Evolutionary conservation across 495 filamentous ascomycete species (phyloP).

Genomic region (Hypomontagnella submonticulosa): DNA sequence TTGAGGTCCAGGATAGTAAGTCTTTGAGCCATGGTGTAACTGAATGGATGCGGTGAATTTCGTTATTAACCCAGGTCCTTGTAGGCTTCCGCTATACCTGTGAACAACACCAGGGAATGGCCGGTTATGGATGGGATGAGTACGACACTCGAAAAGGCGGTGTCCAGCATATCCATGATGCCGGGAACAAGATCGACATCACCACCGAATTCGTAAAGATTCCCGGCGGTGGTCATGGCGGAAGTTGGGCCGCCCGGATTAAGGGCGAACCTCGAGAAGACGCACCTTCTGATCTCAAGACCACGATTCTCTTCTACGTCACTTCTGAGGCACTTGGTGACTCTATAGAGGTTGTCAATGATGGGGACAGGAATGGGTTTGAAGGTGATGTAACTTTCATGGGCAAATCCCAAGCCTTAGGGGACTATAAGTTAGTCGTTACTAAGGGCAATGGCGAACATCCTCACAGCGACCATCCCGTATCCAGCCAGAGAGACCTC

Average conservation of each 20-base stretch:
- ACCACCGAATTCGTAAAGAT: constrained; percentile 94
- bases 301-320: constrained; percentile 82
- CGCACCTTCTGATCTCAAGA: constrained; percentile 69
- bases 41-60: not conserved
- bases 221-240: constrained; percentile 86
- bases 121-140: constrained; percentile 96
- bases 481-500: constrained; percentile 69
- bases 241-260: constrained; percentile 89
- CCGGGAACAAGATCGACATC: constrained; percentile 85
- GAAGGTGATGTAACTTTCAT: constrained; percentile 78
- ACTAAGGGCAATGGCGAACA: constrained; percentile 74
- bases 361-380: constrained; percentile 67
- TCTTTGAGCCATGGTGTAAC: constrained; percentile 8
- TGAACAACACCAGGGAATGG: constrained; percentile 94
- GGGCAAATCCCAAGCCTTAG: constrained; percentile 78
- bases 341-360: constrained; percentile 65
- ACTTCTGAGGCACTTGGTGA: constrained; percentile 80
- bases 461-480: constrained; percentile 67
- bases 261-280: constrained; percentile 83
- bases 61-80: constrained; percentile 28
- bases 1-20: constrained; percentile 82
- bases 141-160: constrained; percentile 91
- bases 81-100: constrained; percentile 92
- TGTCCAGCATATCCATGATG: constrained; percentile 88
- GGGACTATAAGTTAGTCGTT: constrained; percentile 85